Conservation (phyloP, 768 basidiomycete genomes). For the Serendipita sp. region DNA sequence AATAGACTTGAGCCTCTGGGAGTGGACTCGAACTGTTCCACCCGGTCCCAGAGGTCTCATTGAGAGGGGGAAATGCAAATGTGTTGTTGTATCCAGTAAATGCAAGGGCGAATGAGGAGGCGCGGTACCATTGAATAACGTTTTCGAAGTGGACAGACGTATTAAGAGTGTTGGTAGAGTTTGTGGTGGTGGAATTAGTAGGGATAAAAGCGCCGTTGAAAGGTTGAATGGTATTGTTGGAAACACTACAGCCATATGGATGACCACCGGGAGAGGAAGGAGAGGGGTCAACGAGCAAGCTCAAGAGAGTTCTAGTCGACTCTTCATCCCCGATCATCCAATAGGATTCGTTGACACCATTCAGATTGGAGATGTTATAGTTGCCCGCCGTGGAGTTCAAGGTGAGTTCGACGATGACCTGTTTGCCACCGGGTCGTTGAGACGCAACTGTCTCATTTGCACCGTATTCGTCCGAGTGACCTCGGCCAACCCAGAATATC, state of each 20-base stretch:
- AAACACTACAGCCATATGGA: neutral
- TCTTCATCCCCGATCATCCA: neutral
- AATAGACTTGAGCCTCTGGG: conserved; percentile 24
- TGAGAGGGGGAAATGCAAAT: neutral
- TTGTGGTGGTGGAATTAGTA: too few relatives aligned
- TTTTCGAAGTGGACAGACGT: conserved; percentile 1
- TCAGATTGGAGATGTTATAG: neutral
- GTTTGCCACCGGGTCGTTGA: neutral
- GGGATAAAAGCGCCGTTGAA: neutral
- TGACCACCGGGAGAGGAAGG: too few relatives aligned
- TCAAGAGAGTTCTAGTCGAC: neutral
- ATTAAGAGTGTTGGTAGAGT: too few relatives aligned
- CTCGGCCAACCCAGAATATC: neutral
- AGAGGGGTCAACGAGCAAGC: neutral
- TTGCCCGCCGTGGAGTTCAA: neutral
- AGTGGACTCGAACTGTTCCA: conserved; percentile 21
- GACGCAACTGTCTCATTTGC: neutral
- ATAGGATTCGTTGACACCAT: neutral
- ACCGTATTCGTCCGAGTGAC: neutral
- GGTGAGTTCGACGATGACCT: neutral
- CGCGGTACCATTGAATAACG: conserved; percentile 10
- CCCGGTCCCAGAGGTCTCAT: neutral
- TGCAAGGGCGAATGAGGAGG: conserved; percentile 7
- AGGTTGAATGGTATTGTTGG: neutral
- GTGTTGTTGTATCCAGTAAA: conserved; percentile 10